Evolutionary conservation across 2,329 filamentous ascomycete genomes (phyloP).

Genomic region (Hansfordia pulvinata): DNA sequence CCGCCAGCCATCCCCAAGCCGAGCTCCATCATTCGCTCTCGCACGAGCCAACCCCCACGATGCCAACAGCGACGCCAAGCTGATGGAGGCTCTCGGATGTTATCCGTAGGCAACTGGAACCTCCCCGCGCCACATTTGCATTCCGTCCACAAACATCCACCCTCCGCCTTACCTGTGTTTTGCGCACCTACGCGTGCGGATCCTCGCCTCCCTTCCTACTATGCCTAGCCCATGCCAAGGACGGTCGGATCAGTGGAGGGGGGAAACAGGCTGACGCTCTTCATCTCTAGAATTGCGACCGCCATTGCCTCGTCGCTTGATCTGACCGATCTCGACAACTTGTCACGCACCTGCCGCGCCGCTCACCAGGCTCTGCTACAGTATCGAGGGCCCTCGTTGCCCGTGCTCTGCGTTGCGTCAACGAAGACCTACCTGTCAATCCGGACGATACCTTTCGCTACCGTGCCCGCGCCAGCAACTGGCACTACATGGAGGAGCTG

Average conservation of each 20-base stretch:
- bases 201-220: too few relatives aligned
- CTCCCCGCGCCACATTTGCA: slow-evolving; percentile 12
- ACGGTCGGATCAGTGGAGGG: slow-evolving; percentile 3
- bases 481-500: slow-evolving; percentile 48
- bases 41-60: slow-evolving; percentile 20
- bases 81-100: slow-evolving; percentile 50
- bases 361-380: slow-evolving; percentile 67
- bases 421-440: slow-evolving; percentile 47
- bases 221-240: too few relatives aligned
- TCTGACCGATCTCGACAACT: slow-evolving; percentile 71
- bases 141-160: too few relatives aligned
- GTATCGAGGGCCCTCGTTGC: slow-evolving; percentile 61
- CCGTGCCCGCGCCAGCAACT: slow-evolving; percentile 41
- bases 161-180: too few relatives aligned
- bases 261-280: slow-evolving; percentile 6
- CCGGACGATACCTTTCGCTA: slow-evolving; percentile 42
- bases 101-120: slow-evolving; percentile 46
- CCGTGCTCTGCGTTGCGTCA: slow-evolving; percentile 67
- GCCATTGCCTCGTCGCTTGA: slow-evolving; percentile 68
- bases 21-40: slow-evolving; percentile 8
- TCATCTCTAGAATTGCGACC: slow-evolving; percentile 51
- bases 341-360: slow-evolving; percentile 71
- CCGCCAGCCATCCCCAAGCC: slow-evolving; percentile 2
- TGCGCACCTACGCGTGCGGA: too few relatives aligned
- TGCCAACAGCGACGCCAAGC: slow-evolving; percentile 38